Base-by-base conservation (phyloP, 192 early-diverging fungal genomes). In the Funneliformis geosporum region DNA sequence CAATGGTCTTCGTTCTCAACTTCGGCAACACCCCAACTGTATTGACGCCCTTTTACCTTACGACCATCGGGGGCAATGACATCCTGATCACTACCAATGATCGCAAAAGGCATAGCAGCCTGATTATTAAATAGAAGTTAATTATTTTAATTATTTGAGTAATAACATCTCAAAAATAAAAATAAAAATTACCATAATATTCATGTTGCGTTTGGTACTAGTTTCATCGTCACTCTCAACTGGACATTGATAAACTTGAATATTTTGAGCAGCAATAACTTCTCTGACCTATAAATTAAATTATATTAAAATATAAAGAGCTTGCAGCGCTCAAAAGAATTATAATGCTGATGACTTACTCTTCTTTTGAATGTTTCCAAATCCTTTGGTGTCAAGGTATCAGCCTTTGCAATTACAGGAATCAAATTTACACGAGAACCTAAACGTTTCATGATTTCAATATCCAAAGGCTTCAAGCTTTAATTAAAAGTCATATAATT, bases 1-100 rank as follows among this genome's bases (percentile, higher is more conserved):
- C 96, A 98, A 87, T 98, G 98, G 73, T 91, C 89, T 86, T 99
- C 98, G 84, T 98, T 99, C 84, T 99, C 98, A 21, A 99, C 98
- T 89, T 99, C 97, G 28, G 95, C 96, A 77, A 97, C 96, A 82
- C 98, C 98, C 98, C 98, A 99, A 25, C 94, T 92, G 86, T 98
- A 99, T 86, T 97, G 91, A 76, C 98, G 93, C 72, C 98, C 98
- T 80, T 95, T 97, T 81, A 98, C 97, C 62, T 84, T 90, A 75
- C 95, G 91, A 16, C 98, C 98, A 76, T 96, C 94, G 62, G 87
- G 84, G 27, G 90, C 91, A 68, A 84, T 82, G 64, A 98, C 95
- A 78, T 98, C 97, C 74, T 92, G 89, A 67, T 94, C 94, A 85
- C 90, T 92, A 61, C 95, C 94, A 84, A 99, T 98, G 69, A 99